Base-by-base conservation (phyloP, 2,329 filamentous ascomycete species). In the Tolypocladium amazonense region DNA sequence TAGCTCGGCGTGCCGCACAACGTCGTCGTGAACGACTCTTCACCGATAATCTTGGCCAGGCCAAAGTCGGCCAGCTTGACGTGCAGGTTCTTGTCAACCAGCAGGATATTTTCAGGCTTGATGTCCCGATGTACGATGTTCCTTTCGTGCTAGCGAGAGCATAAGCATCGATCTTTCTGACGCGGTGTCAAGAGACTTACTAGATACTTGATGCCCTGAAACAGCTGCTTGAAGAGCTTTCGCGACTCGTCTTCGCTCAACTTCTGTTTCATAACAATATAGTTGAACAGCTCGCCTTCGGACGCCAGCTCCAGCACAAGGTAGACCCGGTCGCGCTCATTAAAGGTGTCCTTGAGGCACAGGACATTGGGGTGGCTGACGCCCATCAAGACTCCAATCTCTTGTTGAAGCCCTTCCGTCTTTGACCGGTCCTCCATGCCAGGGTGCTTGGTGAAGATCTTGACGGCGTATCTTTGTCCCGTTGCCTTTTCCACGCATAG, bases 81-180 rank as follows among this genome's bases (percentile, higher is more conserved):
- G 61, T 87, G 87, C 35, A 97, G 77, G 39, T 94, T 82, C 68
- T 90, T 91, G 74, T 97, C 91, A 6, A 88, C 86, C 41, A 99
- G 78, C 11, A 99, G 77, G 39, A 99, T 97, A 68, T 97, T 97
- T 71, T 97, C 93, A 0, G 92, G 93, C 74, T 97, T 97, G 75
- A 99, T 97, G 68, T 99, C 94, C 60, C 94, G 88, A 72, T 99
- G 94, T 6, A 97, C 92, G 72, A 99, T 96, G 68, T 94, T 95
- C 63, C 94, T 89, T 62, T 97, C 94, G 71, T 99, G 94, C 93
- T 97, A 61, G 27, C 15, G 6, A 18, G 30, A 25, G 5, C 18
- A 47, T 2, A 15, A 41, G 20, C 27, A 37, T 25, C 38, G 12
- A 14, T 5, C 8, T 7, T 18, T 47, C 54, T 33, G 39, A 20